Conservation (phyloP, 176 grass and related monocot species). For the Oryza australiensis region DNA sequence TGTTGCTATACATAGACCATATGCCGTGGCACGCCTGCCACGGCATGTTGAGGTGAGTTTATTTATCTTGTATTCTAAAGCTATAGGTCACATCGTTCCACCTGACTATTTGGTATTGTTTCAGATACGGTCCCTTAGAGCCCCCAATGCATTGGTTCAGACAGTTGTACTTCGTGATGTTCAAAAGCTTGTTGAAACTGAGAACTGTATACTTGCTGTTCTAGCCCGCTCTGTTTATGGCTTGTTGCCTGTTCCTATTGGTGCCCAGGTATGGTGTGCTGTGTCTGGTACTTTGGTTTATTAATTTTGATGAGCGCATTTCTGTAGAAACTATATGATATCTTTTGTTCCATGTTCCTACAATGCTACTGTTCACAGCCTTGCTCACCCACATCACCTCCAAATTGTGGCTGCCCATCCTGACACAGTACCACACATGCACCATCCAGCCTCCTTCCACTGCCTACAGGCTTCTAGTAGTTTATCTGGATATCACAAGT, state of each 20-base stretch:
- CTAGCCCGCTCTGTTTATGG: conserved; percentile 77
- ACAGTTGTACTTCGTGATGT: conserved; percentile 88
- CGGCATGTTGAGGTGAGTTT: conserved; percentile 76
- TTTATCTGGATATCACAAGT: background rate
- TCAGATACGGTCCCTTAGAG: conserved; percentile 91
- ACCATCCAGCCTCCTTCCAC: background rate
- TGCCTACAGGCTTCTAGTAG: background rate
- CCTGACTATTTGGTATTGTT: conserved; percentile 38
- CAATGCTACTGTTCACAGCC: background rate
- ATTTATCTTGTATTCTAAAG: conserved; percentile 17
- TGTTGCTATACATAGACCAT: conserved; percentile 81
- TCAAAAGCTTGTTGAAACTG: conserved; percentile 80
- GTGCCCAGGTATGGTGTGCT: conserved; percentile 74
- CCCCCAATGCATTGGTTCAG: conserved; percentile 87
- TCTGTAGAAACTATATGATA: background rate
- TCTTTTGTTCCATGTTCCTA: background rate
- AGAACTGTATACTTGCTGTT: conserved; percentile 76
- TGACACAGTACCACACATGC: background rate
- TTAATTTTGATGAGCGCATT: conserved; percentile 13
- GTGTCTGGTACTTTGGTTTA: conserved; percentile 44
- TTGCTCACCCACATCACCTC: background rate
- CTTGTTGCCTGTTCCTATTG: conserved; percentile 89
- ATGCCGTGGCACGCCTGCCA: conserved; percentile 72
- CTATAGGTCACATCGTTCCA: background rate
- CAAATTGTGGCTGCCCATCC: background rate